Evolutionary conservation across 1,284 basidiomycete species (phyloP).

Genomic region (Sutorius eximius): DNA sequence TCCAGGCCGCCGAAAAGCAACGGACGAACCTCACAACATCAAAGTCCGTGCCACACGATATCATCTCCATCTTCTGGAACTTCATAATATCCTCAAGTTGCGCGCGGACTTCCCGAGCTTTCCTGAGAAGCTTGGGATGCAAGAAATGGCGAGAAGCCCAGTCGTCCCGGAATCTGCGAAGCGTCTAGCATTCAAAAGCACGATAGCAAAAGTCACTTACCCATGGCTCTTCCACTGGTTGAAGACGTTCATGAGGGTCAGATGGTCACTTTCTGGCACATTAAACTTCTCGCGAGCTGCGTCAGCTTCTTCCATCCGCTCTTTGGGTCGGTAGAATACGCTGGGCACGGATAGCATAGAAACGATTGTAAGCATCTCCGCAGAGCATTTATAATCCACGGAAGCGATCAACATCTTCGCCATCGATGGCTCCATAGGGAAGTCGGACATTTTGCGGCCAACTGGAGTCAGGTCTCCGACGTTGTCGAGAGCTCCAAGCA

Average conservation of each 20-base stretch:
- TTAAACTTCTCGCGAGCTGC: constrained; percentile 98
- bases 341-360: constrained; percentile 98
- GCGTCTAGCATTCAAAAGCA: constrained; percentile 3
- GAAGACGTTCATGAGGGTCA: constrained; percentile 95
- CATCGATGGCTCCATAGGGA: constrained; percentile 97
- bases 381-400: constrained; percentile 89
- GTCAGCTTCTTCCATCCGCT: constrained; percentile 94
- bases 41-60: constrained; percentile 93
- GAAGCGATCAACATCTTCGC: constrained; percentile 98
- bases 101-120: constrained; percentile 93
- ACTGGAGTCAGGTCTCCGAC: constrained; percentile 92
- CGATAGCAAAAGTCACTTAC: constrained; percentile 37
- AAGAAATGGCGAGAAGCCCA: constrained; percentile 96
- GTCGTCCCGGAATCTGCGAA: constrained; percentile 77
- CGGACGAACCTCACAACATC: constrained; percentile 79
- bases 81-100: constrained; percentile 99
- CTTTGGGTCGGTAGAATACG: constrained; percentile 95
- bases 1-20: background rate
- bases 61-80: constrained; percentile 90
- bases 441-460: constrained; percentile 97
- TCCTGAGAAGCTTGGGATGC: constrained; percentile 93
- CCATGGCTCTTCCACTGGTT: constrained; percentile 97
- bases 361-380: constrained; percentile 97
- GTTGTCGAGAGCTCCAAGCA: constrained; percentile 95
- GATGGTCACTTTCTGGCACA: constrained; percentile 96